These are phyloP conservation scores for Oryza officinalis DNA, from an alignment of 176 grass and related monocot species.

Conservation along the genomic window DNA sequence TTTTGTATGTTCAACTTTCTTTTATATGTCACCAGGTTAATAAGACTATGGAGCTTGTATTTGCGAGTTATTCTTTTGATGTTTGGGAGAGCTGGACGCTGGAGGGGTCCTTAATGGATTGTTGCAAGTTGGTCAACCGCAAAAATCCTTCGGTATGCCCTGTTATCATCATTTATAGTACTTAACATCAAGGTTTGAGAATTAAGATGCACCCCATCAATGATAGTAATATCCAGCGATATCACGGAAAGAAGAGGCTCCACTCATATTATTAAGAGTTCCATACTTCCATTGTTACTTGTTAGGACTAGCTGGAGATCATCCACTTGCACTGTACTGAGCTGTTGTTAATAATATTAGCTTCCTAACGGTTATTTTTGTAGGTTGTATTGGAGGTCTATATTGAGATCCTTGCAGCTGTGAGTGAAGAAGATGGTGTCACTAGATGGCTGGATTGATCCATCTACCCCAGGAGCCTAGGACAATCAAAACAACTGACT, in stretches of 20 bases:
- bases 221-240: not conserved
- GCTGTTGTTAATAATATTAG: not conserved
- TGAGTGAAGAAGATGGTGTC: constrained; percentile 82
- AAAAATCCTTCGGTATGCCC: constrained; percentile 73
- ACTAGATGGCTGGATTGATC: constrained; percentile 71
- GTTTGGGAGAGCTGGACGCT: constrained; percentile 86
- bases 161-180: not conserved
- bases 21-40: constrained; percentile 58
- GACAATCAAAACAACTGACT: constrained; percentile 8
- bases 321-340: not conserved
- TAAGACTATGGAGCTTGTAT: constrained; percentile 67
- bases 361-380: constrained; percentile 9
- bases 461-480: not conserved
- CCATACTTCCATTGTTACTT: not conserved
- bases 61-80: constrained; percentile 82
- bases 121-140: constrained; percentile 76
- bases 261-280: not conserved
- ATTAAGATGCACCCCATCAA: not conserved
- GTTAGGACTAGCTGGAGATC: not conserved
- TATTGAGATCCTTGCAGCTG: constrained; percentile 73
- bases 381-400: constrained; percentile 70
- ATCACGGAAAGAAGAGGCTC: not conserved
- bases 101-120: constrained; percentile 64
- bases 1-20: constrained; percentile 19
- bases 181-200: not conserved